phyloP scores from a whole-genome alignment of 2,329 filamentous ascomycete species.

The Colletotrichum godetiae region DNA sequence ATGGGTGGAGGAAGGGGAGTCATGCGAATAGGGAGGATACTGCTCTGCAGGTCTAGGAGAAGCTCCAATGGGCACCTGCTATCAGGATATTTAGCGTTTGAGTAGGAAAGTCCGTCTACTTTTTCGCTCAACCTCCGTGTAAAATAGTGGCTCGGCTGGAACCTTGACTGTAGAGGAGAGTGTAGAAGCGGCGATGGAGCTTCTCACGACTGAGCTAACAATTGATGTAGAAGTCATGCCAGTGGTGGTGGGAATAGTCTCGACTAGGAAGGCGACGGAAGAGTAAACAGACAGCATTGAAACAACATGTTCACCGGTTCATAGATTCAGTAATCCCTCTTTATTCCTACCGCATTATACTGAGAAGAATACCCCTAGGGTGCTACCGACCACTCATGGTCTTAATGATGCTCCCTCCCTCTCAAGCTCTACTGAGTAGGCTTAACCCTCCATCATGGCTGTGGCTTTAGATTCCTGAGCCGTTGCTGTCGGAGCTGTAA shows the following conservation, averaged over 20 bases:
- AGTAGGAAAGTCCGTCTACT: no score
- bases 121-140: no score
- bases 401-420: neutral
- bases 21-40: conserved; percentile 67
- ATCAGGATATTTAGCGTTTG: no score
- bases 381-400: neutral
- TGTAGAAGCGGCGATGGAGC: no score
- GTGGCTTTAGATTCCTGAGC: no score
- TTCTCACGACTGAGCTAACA: neutral
- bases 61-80: no score
- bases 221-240: neutral
- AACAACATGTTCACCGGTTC: neutral
- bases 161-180: no score
- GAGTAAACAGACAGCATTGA: neutral
- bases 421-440: no score
- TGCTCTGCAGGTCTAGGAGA: conserved; percentile 64
- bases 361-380: neutral
- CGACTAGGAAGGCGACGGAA: neutral
- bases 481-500: no score
- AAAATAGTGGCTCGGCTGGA: neutral
- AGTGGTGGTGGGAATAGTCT: neutral
- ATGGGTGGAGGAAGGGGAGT: conserved; percentile 66
- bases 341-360: neutral
- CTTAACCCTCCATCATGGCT: no score
- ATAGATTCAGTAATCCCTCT: neutral